Conservation (phyloP, 257 asterid genomes). For the Gentiana macrophylla region DNA sequence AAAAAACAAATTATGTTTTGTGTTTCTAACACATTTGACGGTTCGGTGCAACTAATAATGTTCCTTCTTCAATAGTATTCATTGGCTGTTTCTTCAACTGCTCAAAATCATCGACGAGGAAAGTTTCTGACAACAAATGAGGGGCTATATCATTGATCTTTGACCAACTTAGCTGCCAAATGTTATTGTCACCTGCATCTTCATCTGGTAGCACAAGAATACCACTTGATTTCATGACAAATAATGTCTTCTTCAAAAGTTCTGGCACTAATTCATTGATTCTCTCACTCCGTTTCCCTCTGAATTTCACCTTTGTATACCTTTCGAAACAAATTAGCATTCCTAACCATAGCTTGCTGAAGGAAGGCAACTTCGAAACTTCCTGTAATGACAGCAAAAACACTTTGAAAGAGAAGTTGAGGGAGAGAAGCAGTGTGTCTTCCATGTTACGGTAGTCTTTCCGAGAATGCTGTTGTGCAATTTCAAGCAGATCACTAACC, state of each 20-base stretch:
- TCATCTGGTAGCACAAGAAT: constrained; percentile 55
- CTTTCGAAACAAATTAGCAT: constrained; percentile 51
- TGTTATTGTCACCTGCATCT: constrained; percentile 44
- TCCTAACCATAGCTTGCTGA: constrained; percentile 62
- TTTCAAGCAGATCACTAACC: constrained; percentile 57
- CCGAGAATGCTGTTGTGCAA: constrained; percentile 43
- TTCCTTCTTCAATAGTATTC: constrained; percentile 28
- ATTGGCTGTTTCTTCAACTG: constrained; percentile 34
- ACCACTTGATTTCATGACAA: constrained; percentile 62
- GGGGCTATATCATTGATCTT: constrained; percentile 61
- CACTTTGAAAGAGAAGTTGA: constrained; percentile 58
- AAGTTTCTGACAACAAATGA: constrained; percentile 57
- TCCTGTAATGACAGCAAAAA: constrained; percentile 54
- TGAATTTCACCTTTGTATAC: constrained; percentile 48
- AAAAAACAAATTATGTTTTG: constrained; percentile 10
- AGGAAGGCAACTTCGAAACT: constrained; percentile 37
- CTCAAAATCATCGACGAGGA: constrained; percentile 56
- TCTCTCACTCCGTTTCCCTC: constrained; percentile 74
- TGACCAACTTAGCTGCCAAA: constrained; percentile 85
- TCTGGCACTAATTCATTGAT: constrained; percentile 80
- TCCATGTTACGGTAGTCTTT: constrained; percentile 76
- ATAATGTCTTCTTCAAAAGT: constrained; percentile 73
- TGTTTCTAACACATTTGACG: constrained; percentile 17
- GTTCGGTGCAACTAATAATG: constrained; percentile 36
- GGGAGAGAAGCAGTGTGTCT: constrained; percentile 53